Evolutionary conservation across 2,329 filamentous ascomycete genomes (phyloP).

Genomic region (Exutisphaerella laricina): DNA sequence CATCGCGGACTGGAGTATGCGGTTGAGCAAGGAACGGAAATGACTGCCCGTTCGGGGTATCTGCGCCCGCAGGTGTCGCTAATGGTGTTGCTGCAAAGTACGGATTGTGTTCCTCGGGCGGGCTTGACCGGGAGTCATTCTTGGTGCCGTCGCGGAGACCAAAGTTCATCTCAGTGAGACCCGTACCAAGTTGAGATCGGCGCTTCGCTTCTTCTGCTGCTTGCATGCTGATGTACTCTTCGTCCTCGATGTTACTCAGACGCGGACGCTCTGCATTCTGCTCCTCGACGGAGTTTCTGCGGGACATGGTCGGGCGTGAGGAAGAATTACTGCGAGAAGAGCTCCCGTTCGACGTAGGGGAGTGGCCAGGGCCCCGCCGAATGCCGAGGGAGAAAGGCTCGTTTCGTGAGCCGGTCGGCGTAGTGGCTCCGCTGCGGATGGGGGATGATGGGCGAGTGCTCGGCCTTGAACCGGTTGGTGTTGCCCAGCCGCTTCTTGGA

Average conservation of each 20-base stretch:
- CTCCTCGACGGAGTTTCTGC: slow-evolving; percentile 27
- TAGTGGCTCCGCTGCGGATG: slow-evolving; percentile 25
- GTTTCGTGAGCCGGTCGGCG: slow-evolving; percentile 18
- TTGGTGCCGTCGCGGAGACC: slow-evolving; percentile 28
- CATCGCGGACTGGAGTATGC: slow-evolving; percentile 23
- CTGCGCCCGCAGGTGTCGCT: slow-evolving; percentile 16
- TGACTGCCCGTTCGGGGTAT: slow-evolving; percentile 20
- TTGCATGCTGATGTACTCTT: slow-evolving; percentile 30
- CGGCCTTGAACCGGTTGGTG: slow-evolving; percentile 27
- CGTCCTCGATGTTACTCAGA: slow-evolving; percentile 29
- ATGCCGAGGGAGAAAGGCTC: slow-evolving; percentile 28
- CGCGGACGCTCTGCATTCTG: slow-evolving; percentile 15
- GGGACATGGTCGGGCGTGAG: slow-evolving; percentile 13
- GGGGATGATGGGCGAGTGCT: slow-evolving; percentile 32
- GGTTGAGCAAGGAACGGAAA: slow-evolving; percentile 28
- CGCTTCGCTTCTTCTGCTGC: slow-evolving; percentile 31
- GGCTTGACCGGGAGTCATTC: slow-evolving; percentile 13
- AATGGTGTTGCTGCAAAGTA: slow-evolving; percentile 21
- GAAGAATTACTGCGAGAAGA: slow-evolving; percentile 9
- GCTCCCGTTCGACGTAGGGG: slow-evolving; percentile 16
- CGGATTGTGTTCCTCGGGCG: slow-evolving; percentile 15
- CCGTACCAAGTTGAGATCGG: slow-evolving; percentile 23
- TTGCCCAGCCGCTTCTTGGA: slow-evolving; percentile 39
- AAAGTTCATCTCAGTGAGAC: slow-evolving; percentile 27
- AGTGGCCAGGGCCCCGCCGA: slow-evolving; percentile 30